These are phyloP conservation scores for Monosporascus sp. DNA, from an alignment of 2,329 filamentous ascomycete species.

Conservation along the genomic window DNA sequence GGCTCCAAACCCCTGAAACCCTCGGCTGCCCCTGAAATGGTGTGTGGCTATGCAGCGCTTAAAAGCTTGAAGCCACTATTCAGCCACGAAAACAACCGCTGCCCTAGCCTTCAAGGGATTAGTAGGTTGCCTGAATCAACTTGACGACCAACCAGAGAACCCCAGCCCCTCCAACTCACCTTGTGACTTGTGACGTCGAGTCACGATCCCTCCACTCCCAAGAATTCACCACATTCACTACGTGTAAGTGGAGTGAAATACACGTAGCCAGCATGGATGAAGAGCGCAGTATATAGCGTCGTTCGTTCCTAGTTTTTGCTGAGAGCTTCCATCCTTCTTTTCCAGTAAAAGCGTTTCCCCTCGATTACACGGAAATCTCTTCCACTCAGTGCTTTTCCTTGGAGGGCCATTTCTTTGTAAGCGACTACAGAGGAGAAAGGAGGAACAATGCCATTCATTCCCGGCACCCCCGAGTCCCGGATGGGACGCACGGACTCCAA, in stretches of 20 bases:
- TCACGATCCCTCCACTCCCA: background rate
- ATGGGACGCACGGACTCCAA: constrained; percentile 78
- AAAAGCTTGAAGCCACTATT: background rate
- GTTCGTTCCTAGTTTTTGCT: background rate
- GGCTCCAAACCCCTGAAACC: too few relatives aligned
- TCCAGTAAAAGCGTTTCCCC: background rate
- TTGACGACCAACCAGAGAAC: background rate
- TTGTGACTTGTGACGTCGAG: background rate
- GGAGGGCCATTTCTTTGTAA: background rate
- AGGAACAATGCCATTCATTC: constrained; percentile 56
- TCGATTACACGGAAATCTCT: background rate
- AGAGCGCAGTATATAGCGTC: too few relatives aligned
- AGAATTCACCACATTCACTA: background rate
- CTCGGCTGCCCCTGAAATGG: too few relatives aligned
- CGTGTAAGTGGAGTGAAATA: background rate
- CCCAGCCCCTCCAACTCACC: background rate
- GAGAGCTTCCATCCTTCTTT: background rate
- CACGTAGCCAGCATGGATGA: background rate
- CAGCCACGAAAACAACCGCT: background rate
- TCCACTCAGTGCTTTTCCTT: background rate
- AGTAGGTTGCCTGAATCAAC: background rate
- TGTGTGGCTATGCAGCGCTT: background rate
- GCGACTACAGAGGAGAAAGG: background rate
- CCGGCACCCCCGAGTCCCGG: constrained; percentile 74
- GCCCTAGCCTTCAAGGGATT: too few relatives aligned